Percentiles rank a stretch among this genome's conserved stretches.
phyloP scores from a whole-genome alignment of 805 yeast genomes.

The Yarrowia hollandica region DNA sequence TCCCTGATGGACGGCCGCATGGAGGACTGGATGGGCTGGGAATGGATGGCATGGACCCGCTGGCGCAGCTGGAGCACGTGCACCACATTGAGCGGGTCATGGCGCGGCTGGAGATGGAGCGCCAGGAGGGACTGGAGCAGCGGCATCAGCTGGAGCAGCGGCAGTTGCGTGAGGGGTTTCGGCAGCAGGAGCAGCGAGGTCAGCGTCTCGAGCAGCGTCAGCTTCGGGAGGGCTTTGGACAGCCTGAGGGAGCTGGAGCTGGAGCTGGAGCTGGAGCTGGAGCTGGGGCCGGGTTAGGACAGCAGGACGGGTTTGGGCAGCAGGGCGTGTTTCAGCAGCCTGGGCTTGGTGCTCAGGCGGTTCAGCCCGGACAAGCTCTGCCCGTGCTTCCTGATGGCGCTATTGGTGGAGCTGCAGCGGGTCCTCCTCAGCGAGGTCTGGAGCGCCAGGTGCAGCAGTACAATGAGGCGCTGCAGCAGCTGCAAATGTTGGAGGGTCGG shows the following conservation, averaged over 20 bases:
- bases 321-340: no score
- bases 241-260: not conserved
- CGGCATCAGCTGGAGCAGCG: slow-evolving; percentile 12
- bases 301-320: no score
- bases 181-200: slow-evolving; percentile 1
- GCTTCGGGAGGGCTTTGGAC: not conserved
- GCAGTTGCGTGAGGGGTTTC: not conserved
- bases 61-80: slow-evolving; percentile 19
- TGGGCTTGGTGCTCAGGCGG: no score
- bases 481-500: slow-evolving; percentile 11
- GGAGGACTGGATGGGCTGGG: slow-evolving; percentile 17
- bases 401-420: not conserved
- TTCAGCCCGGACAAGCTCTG: not conserved
- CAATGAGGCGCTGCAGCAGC: slow-evolving; percentile 12
- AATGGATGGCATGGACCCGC: slow-evolving; percentile 8
- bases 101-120: slow-evolving; percentile 25
- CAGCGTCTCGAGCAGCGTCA: not conserved
- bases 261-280: not conserved
- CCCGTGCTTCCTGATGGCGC: slow-evolving; percentile 1
- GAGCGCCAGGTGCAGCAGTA: slow-evolving; percentile 13
- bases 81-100: slow-evolving; percentile 24
- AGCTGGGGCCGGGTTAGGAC: no score
- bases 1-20: slow-evolving; percentile 9
- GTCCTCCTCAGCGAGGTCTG: not conserved
- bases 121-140: slow-evolving; percentile 23